A percentile compares a stretch with the other conserved stretches of the same genome.
Evolutionary conservation across 768 basidiomycete genomes (phyloP).

Genomic region (Cubamyces sp.): DNA sequence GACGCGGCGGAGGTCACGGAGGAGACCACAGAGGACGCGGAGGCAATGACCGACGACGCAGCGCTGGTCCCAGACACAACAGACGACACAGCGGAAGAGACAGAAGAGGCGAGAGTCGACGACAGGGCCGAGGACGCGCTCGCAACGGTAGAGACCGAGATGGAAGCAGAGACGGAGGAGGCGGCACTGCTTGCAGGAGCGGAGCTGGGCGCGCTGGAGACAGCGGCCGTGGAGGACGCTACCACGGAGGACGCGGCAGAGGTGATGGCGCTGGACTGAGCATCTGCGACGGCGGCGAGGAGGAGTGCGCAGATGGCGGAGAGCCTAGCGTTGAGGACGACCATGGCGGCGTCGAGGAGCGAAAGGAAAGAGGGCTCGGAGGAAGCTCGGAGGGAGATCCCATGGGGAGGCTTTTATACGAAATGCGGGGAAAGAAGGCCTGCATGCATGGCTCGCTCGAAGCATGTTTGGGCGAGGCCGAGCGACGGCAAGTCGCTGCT

Average conservation of each 20-base stretch:
- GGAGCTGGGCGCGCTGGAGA: background rate
- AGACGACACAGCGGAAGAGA: slow-evolving; percentile 16
- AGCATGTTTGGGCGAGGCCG: background rate
- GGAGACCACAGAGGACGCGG: background rate
- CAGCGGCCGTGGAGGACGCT: slow-evolving; percentile 1
- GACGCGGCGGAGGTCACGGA: slow-evolving; percentile 1
- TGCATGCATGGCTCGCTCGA: no score
- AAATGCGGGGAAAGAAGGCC: background rate
- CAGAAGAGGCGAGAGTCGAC: slow-evolving; percentile 14
- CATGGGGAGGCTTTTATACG: background rate
- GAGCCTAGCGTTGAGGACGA: slow-evolving; percentile 22
- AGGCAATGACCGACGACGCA: slow-evolving; percentile 14
- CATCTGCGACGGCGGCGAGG: slow-evolving; percentile 17
- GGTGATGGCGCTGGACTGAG: background rate
- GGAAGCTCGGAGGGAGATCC: slow-evolving; percentile 5
- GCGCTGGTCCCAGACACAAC: slow-evolving; percentile 4
- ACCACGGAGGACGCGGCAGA: slow-evolving; percentile 1
- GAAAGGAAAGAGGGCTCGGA: slow-evolving; percentile 10
- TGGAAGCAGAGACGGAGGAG: slow-evolving; percentile 4
- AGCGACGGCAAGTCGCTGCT: background rate
- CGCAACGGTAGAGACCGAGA: background rate
- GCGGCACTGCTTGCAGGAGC: background rate
- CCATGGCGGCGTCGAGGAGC: slow-evolving; percentile 17
- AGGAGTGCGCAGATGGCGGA: slow-evolving; percentile 26
- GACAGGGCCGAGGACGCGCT: slow-evolving; percentile 5